Evolutionary conservation across 805 yeast genomes (phyloP).

Genomic region (Candida ovalis): DNA sequence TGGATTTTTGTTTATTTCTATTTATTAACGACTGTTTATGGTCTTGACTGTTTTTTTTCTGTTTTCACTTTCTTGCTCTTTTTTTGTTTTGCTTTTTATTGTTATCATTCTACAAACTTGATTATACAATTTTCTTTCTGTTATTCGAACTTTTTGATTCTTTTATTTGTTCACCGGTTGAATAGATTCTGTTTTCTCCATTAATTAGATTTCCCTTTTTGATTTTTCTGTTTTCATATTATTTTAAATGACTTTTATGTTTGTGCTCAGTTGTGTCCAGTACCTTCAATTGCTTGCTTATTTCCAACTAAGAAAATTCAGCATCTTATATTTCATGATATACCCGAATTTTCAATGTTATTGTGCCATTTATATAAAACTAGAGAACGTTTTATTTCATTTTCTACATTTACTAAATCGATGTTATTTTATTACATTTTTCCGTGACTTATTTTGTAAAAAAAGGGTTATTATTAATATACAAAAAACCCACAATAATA

Average conservation of each 20-base stretch:
- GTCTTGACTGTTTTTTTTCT: neutral
- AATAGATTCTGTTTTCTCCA: neutral
- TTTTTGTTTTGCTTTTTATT: neutral
- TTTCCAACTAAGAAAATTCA: too few species aligned
- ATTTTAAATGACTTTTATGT: neutral
- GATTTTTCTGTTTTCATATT: too few species aligned
- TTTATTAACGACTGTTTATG: neutral
- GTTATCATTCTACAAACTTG: neutral
- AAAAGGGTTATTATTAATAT: neutral
- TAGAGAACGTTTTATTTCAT: too few species aligned
- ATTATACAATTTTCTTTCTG: neutral
- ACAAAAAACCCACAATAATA: neutral
- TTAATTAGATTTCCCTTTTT: neutral
- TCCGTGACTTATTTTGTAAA: too few species aligned
- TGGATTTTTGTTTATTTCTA: neutral
- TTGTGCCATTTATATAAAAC: too few species aligned
- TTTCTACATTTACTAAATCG: neutral
- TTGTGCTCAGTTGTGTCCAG: neutral
- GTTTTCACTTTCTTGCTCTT: neutral
- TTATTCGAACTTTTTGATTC: neutral
- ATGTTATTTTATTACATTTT: too few species aligned
- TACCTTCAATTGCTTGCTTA: too few species aligned
- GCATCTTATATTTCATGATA: too few species aligned
- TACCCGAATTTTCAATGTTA: too few species aligned
- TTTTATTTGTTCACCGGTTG: constrained; percentile 2